Percentiles rank a stretch among this genome's conserved stretches.
Evolutionary conservation across 1,284 basidiomycete species (phyloP).

Genomic region (Afroboletus lepidellus): DNA sequence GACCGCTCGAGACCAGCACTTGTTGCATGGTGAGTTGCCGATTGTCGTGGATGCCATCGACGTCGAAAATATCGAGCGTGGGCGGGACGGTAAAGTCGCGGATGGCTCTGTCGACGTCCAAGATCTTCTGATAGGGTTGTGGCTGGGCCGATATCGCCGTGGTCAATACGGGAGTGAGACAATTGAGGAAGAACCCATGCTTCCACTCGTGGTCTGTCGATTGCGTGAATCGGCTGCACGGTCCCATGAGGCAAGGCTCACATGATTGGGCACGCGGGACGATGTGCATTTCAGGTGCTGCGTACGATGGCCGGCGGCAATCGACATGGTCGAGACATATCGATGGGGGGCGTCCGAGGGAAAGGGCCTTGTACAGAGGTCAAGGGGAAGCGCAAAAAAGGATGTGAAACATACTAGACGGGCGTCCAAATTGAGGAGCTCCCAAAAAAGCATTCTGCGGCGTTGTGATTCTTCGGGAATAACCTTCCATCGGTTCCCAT

Average conservation of each 20-base stretch:
- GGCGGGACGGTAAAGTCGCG: slow-evolving; percentile 61
- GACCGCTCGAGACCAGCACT: slow-evolving; percentile 61
- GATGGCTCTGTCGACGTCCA: slow-evolving; percentile 58
- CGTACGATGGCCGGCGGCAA: slow-evolving; percentile 59
- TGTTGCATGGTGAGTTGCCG: slow-evolving; percentile 67
- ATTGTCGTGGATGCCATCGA: slow-evolving; percentile 39
- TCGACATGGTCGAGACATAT: slow-evolving; percentile 69
- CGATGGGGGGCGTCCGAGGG: slow-evolving; percentile 75
- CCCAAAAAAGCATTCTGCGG: slow-evolving; percentile 71
- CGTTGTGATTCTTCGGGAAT: slow-evolving; percentile 68
- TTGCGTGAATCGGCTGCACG: slow-evolving; percentile 13
- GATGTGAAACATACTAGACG: slow-evolving; percentile 54
- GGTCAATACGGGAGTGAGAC: slow-evolving; percentile 65
- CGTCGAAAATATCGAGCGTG: slow-evolving; percentile 48
- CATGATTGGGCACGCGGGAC: slow-evolving; percentile 64
- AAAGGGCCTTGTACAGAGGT: slow-evolving; percentile 53
- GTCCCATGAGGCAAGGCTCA: slow-evolving; percentile 37
- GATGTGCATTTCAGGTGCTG: slow-evolving; percentile 51
- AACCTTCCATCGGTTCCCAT: slow-evolving; percentile 63
- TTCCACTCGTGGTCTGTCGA: slow-evolving; percentile 70
- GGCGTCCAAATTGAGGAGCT: slow-evolving; percentile 70
- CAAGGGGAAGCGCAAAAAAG: slow-evolving; percentile 7
- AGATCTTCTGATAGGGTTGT: slow-evolving; percentile 53
- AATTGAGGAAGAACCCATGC: slow-evolving; percentile 63
- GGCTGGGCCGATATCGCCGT: slow-evolving; percentile 60